Percentiles rank a stretch among this genome's conserved stretches.
Evolutionary conservation across 805 yeast species (phyloP).

Genomic region (Kuraishia floccosa): DNA sequence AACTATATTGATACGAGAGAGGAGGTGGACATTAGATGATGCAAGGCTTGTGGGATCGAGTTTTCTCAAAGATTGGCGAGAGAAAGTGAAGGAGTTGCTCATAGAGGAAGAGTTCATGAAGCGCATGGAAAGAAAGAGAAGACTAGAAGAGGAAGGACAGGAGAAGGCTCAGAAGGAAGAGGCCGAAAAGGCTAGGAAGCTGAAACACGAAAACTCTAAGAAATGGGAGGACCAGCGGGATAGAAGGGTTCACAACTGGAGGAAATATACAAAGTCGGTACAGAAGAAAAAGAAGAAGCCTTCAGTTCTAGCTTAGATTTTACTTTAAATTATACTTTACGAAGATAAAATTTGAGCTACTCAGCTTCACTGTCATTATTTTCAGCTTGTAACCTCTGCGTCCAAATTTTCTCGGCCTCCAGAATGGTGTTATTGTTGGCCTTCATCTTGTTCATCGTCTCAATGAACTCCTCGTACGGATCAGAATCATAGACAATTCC

Average conservation of each 20-base stretch:
- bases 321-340: too few relatives aligned
- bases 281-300: conserved; percentile 36
- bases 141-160: conserved; percentile 27
- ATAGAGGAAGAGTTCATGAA: conserved; percentile 33
- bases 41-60: conserved; percentile 19
- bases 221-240: conserved; percentile 57
- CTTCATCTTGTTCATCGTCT: conserved; percentile 94
- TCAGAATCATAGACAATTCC: conserved; percentile 96
- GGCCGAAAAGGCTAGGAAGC: conserved; percentile 16
- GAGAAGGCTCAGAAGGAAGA: conserved; percentile 20
- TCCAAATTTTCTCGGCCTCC: conserved; percentile 84
- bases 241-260: conserved; percentile 47
- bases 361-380: conserved; percentile 15
- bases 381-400: conserved; percentile 23
- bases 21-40: conserved; percentile 24
- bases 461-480: conserved; percentile 89
- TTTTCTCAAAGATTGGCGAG: conserved; percentile 28
- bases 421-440: conserved; percentile 84
- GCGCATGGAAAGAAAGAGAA: conserved; percentile 27
- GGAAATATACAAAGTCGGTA: conserved; percentile 30
- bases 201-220: conserved; percentile 23
- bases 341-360: too few relatives aligned
- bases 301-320: too few relatives aligned
- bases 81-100: conserved; percentile 26
- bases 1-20: conserved; percentile 21